These are phyloP conservation scores for Starmera stellimalicola DNA, from an alignment of 1,139 yeast species.

Conservation along the genomic window DNA sequence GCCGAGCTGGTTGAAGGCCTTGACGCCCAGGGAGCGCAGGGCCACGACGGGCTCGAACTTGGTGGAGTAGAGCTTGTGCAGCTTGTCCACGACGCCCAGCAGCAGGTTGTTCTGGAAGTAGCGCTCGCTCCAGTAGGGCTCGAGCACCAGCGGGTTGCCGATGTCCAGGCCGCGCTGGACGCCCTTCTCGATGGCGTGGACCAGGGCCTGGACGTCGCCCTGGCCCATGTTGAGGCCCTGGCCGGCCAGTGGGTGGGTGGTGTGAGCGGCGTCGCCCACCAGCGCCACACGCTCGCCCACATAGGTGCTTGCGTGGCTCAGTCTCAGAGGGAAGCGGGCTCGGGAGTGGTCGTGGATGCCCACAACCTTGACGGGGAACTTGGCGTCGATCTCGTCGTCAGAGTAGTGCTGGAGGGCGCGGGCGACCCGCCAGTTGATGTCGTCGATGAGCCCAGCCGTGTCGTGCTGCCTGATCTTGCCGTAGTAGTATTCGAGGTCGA, in stretches of 20 bases:
- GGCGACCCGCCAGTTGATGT: slow-evolving; percentile 64
- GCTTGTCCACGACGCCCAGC: slow-evolving; percentile 83
- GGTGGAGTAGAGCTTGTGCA: slow-evolving; percentile 79
- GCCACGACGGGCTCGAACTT: slow-evolving; percentile 67
- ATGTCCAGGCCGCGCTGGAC: slow-evolving; percentile 76
- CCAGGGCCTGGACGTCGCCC: slow-evolving; percentile 71
- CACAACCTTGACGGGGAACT: slow-evolving; percentile 58
- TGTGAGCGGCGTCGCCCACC: slow-evolving; percentile 97
- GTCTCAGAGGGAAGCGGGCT: slow-evolving; percentile 81
- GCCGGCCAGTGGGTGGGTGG: slow-evolving; percentile 96
- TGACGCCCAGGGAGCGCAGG: slow-evolving; percentile 69
- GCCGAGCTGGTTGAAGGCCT: slow-evolving; percentile 51
- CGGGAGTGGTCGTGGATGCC: slow-evolving; percentile 54
- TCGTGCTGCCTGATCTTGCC: slow-evolving; percentile 41
- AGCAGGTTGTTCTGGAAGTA: slow-evolving; percentile 73
- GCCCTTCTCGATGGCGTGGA: slow-evolving; percentile 62
- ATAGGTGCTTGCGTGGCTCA: slow-evolving; percentile 88
- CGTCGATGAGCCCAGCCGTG: slow-evolving; percentile 47
- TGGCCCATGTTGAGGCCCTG: slow-evolving; percentile 99
- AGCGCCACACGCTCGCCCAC: slow-evolving; percentile 78
- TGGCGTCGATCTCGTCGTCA: slow-evolving; percentile 41
- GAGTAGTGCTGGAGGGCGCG: slow-evolving; percentile 30
- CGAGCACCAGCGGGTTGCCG: slow-evolving; percentile 75
- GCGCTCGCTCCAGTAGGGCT: slow-evolving; percentile 75
- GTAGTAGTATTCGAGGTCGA: slow-evolving; percentile 71